Evolutionary conservation across 345 rosid species (phyloP).

Genomic region (Abelmoschus esculentus): DNA sequence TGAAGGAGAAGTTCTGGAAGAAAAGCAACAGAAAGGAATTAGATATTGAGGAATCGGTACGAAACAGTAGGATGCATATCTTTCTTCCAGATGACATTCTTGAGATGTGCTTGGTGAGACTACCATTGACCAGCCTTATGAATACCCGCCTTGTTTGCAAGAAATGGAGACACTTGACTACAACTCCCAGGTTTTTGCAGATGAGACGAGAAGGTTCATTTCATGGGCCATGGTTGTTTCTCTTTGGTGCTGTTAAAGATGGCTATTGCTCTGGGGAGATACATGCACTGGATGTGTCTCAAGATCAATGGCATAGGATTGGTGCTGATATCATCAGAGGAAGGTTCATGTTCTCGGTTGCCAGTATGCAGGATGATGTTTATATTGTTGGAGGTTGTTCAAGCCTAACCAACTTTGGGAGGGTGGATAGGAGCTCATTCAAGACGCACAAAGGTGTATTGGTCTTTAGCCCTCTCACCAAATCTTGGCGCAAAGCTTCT

Average conservation of each 20-base stretch:
- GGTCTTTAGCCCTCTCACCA: conserved; percentile 68
- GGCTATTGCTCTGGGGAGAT: conserved; percentile 78
- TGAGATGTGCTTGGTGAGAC: conserved; percentile 88
- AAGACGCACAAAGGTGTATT: conserved; percentile 78
- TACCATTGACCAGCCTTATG: conserved; percentile 75
- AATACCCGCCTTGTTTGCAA: conserved; percentile 91
- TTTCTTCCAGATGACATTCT: conserved; percentile 84
- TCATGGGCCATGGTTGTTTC: conserved; percentile 85
- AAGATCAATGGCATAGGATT: conserved; percentile 72
- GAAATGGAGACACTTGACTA: conserved; percentile 80
- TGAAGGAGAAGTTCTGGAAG: conserved; percentile 80
- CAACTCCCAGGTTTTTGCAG: conserved; percentile 60
- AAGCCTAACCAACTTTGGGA: conserved; percentile 51
- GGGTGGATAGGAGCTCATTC: conserved; percentile 70
- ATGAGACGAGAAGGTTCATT: conserved; percentile 59
- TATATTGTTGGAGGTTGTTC: conserved; percentile 90
- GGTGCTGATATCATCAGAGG: conserved; percentile 63
- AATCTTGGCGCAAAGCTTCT: conserved; percentile 73
- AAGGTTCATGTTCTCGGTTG: conserved; percentile 80
- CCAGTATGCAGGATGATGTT: conserved; percentile 63
- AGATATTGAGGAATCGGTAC: conserved; percentile 35
- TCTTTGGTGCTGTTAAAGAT: conserved; percentile 75
- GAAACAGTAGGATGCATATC: conserved; percentile 44
- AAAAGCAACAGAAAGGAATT: conserved; percentile 44
- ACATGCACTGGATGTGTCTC: conserved; percentile 67